phyloP scores from a whole-genome alignment of 495 filamentous ascomycete species.

The Glutinoglossum americanum region DNA sequence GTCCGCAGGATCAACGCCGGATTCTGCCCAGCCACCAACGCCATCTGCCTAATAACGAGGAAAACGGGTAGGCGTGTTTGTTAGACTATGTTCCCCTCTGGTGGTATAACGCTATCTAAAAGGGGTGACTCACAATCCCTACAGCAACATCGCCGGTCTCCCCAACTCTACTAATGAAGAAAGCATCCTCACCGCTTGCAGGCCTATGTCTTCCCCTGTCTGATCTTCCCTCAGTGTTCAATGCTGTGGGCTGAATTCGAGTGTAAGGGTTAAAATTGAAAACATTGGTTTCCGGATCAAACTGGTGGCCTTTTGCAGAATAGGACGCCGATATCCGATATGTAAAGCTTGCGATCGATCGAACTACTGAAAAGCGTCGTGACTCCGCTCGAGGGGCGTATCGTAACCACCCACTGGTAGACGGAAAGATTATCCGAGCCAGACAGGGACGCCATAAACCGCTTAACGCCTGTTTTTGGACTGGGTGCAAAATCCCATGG shows the following conservation, averaged over 20 bases:
- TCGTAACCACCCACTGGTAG: background rate
- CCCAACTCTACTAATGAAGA: slow-evolving; percentile 65
- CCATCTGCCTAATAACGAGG: slow-evolving; percentile 36
- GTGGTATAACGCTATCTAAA: background rate
- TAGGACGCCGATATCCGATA: slow-evolving; percentile 50
- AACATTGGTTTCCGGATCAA: slow-evolving; percentile 44
- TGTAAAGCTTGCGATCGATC: slow-evolving; percentile 19
- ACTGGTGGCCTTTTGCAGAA: slow-evolving; percentile 55
- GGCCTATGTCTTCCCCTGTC: slow-evolving; percentile 33
- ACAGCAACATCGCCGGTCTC: slow-evolving; percentile 41
- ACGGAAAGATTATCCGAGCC: background rate
- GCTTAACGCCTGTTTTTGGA: background rate
- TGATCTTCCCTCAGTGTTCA: slow-evolving; percentile 17
- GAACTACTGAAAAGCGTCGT: background rate
- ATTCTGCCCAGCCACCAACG: slow-evolving; percentile 85
- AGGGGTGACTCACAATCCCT: slow-evolving; percentile 32
- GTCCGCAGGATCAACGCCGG: slow-evolving; percentile 77
- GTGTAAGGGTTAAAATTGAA: slow-evolving; percentile 56
- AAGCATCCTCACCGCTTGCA: slow-evolving; percentile 82
- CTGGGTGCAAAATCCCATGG: background rate
- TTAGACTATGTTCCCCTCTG: background rate
- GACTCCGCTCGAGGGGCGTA: background rate
- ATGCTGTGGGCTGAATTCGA: slow-evolving; percentile 25
- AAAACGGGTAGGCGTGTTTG: background rate
- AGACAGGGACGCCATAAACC: background rate